Conservation (phyloP, 2,329 filamentous ascomycete genomes). For the Fusarium nurragi region DNA sequence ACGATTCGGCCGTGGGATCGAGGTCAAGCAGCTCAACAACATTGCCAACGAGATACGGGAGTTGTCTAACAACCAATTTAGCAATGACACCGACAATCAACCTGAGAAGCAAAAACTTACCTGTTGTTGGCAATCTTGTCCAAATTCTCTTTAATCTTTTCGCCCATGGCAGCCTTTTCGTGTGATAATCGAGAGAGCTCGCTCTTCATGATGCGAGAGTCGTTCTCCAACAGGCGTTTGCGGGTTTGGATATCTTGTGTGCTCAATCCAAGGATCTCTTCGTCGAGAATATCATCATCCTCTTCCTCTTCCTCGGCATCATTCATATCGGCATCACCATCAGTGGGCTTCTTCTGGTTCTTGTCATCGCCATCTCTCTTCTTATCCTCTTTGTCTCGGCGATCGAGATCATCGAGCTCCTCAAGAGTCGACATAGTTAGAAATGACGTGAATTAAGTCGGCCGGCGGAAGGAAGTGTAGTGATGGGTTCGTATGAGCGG, state of each 20-base stretch:
- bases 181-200: conserved; percentile 93
- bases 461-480: neutral
- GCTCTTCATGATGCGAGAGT: conserved; percentile 98
- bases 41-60: conserved; percentile 97
- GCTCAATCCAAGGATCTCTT: conserved; percentile 91
- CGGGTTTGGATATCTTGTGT: conserved; percentile 95
- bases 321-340: conserved; percentile 90
- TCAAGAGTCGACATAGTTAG: conserved; percentile 85
- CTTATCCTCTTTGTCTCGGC: conserved; percentile 79
- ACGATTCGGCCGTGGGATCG: conserved; percentile 94
- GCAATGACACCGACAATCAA: neutral
- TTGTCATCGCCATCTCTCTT: conserved; percentile 51
- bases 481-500: neutral
- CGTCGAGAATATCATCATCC: conserved; percentile 86
- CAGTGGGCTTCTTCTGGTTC: conserved; percentile 58
- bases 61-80: conserved; percentile 70
- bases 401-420: conserved; percentile 90
- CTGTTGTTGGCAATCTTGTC: conserved; percentile 99
- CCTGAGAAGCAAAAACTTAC: conserved; percentile 60
- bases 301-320: conserved; percentile 75
- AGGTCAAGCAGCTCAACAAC: conserved; percentile 97
- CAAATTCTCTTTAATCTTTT: conserved; percentile 99
- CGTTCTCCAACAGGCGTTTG: conserved; percentile 93
- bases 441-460: conserved; percentile 10
- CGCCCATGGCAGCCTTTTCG: conserved; percentile 94